Evolutionary conservation across 352 stramenopile species (phyloP).

Genomic region (Phytophthora constricta): DNA sequence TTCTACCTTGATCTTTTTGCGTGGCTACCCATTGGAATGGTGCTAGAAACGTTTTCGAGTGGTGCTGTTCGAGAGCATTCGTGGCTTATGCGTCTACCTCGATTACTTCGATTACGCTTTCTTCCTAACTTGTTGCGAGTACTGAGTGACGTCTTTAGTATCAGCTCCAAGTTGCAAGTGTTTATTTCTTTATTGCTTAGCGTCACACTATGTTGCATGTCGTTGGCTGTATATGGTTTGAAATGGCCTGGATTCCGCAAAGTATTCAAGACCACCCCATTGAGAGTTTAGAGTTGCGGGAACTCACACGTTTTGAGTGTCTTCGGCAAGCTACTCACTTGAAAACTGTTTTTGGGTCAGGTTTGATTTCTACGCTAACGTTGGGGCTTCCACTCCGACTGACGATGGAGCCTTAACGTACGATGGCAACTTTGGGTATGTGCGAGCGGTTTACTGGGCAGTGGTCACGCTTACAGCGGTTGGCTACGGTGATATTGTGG

Average conservation of each 20-base stretch:
- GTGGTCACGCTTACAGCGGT: conserved; percentile 66
- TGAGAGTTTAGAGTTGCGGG: background rate
- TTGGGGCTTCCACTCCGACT: conserved; percentile 48
- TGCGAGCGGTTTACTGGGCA: conserved; percentile 69
- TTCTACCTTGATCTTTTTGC: conserved; percentile 57
- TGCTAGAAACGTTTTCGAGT: conserved; percentile 39
- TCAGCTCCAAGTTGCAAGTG: conserved; percentile 59
- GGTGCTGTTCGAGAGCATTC: conserved; percentile 21
- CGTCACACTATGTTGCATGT: conserved; percentile 57
- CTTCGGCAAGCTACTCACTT: conserved; percentile 53
- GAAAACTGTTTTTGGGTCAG: conserved; percentile 66
- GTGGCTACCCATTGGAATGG: conserved; percentile 41
- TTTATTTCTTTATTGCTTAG: conserved; percentile 47
- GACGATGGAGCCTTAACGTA: conserved; percentile 39
- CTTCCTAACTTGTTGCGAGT: conserved; percentile 46
- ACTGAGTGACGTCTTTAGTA: conserved; percentile 47
- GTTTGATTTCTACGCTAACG: conserved; percentile 67
- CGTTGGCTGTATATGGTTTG: conserved; percentile 61
- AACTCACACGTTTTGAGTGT: conserved; percentile 31
- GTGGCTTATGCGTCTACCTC: conserved; percentile 47
- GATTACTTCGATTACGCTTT: conserved; percentile 50
- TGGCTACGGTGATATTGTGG: conserved; percentile 75
- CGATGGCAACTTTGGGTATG: conserved; percentile 53
- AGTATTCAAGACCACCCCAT: background rate
- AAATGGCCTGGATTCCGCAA: conserved; percentile 48